Evolutionary conservation across 2,329 filamentous ascomycete genomes (phyloP), one percentile per base, ranked within the genome.

Genomic region (Fusarium bulbicola): DNA sequence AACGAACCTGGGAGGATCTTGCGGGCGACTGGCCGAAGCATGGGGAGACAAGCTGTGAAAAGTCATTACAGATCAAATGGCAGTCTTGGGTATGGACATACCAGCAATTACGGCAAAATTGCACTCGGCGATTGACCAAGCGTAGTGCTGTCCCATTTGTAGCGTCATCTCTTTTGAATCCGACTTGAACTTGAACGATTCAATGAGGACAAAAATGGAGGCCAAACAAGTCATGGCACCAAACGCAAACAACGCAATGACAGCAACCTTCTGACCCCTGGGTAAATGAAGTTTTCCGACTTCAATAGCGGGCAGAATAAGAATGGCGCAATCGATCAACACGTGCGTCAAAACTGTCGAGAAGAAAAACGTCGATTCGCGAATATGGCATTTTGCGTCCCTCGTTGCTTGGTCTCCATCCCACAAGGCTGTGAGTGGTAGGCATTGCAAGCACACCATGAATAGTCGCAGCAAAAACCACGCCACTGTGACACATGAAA

Each of bases 371-470:
- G 76, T 77, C 20, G 74, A 72, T 60, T 78, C 78, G 43, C 78
- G 69, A 21, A 82, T 79, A 8, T 68, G 74, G 66, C 81, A 83
- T 18, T 73, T 66, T 3, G 70, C 73, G 6, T 72, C 75, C 34
- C 63, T 60, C 10, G 54, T 59, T n/a, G 60, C 58, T 34, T 81
- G 73, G 6, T 70, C 63, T 15, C 74, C 73, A 26, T 80, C 73
- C 81, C 80, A 83, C 34, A 81, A 79, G 6, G 75, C 78, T 28
- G 79, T 76, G 0, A 82, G 66, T 1, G 82, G 82, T 9, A 80
- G 42, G 46, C 81, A 82, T 49, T 80, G 79, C 34, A 82, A 79
- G 3, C 79, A 78, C 3, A 77, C 77, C 37, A 82, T 63, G 34
- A 82, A 79, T 1, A 79, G 79, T 36, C 79, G 70, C 7, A 80